Conservation (phyloP, 2,329 filamentous ascomycete genomes). For the Cordyceps militaris region DNA sequence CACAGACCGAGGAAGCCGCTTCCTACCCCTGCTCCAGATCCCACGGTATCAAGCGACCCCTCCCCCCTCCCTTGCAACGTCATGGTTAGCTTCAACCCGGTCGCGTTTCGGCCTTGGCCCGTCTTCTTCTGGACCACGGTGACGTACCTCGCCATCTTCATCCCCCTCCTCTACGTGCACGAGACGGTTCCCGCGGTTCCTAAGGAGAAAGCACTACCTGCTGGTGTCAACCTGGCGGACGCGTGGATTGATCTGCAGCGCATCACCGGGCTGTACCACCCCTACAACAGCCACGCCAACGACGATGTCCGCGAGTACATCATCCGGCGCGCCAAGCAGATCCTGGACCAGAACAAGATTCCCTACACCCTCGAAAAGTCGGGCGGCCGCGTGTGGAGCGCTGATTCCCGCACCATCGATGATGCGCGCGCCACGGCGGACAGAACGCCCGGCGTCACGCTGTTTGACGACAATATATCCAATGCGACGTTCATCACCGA, state of each 20-base stretch:
- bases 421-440: neutral
- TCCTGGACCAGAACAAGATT: constrained; percentile 56
- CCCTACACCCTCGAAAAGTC: constrained; percentile 35
- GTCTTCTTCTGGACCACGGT: constrained; percentile 73
- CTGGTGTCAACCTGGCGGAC: constrained; percentile 72
- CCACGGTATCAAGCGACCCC: neutral
- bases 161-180: constrained; percentile 66
- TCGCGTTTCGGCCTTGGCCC: constrained; percentile 73
- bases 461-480: constrained; percentile 72
- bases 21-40: neutral
- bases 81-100: constrained; percentile 37
- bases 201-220: constrained; percentile 36
- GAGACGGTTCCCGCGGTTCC: constrained; percentile 60
- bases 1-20: neutral
- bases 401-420: neutral
- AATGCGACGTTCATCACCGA: constrained; percentile 62
- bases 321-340: constrained; percentile 60
- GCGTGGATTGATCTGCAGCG: constrained; percentile 78
- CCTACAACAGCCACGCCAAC: constrained; percentile 81
- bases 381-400: constrained; percentile 25
- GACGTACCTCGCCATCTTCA: constrained; percentile 71
- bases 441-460: constrained; percentile 41
- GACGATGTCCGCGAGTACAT: constrained; percentile 74
- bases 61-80: neutral
- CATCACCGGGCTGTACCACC: constrained; percentile 71